These are phyloP conservation scores for Eleusine indica DNA, from an alignment of 176 grass and related monocot species.

Conservation along the genomic window DNA sequence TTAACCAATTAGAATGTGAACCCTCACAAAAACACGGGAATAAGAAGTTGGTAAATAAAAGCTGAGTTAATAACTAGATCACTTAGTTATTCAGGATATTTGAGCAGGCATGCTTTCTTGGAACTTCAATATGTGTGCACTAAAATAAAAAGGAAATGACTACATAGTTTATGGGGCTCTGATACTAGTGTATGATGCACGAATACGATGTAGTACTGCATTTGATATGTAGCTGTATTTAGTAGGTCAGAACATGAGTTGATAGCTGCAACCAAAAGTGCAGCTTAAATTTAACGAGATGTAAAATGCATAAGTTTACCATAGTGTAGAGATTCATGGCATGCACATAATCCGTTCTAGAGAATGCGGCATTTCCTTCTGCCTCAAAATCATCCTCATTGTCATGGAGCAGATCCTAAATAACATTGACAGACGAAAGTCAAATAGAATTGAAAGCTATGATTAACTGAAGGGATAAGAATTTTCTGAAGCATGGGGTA, in stretches of 20 bases:
- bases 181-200: neutral
- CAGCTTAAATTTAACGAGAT: neutral
- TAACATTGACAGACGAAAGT: neutral
- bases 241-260: neutral
- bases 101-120: neutral
- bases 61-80: neutral
- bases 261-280: neutral
- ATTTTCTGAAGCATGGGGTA: neutral
- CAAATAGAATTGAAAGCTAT: constrained; percentile 6
- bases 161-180: neutral
- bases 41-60: neutral
- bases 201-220: neutral
- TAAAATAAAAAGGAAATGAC: neutral
- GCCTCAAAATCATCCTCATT: constrained; percentile 17
- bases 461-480: neutral
- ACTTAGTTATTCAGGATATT: neutral
- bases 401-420: constrained; percentile 30
- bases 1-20: neutral
- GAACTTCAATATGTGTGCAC: neutral
- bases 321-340: constrained; percentile 20
- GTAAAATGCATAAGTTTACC: constrained; percentile 24
- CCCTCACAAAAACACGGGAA: neutral
- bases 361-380: constrained; percentile 14
- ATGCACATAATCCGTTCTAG: constrained; percentile 23
- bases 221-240: neutral